Percentiles rank a stretch among this genome's conserved stretches.
phyloP scores from a whole-genome alignment of 2,329 filamentous ascomycete genomes.

The Colletotrichum sp. region DNA sequence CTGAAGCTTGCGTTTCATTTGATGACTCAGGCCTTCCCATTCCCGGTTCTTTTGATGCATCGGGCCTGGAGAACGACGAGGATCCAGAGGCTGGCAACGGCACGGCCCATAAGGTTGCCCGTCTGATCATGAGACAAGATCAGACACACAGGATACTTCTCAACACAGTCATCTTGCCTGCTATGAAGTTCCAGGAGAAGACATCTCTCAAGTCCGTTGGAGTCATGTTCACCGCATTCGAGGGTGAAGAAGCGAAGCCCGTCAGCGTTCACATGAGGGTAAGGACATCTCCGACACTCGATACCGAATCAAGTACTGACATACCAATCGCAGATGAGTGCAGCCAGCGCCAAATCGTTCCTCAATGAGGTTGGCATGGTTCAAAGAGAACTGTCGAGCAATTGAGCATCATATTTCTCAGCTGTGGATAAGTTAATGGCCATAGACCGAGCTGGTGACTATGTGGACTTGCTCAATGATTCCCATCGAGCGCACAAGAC shows the following conservation, averaged over 20 bases:
- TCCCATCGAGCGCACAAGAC: not conserved
- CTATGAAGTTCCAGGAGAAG: constrained; percentile 80
- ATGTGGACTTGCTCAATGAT: not conserved
- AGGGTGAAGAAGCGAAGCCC: constrained; percentile 58
- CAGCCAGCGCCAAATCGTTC: constrained; percentile 57
- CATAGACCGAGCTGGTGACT: not conserved
- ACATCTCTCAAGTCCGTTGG: constrained; percentile 74
- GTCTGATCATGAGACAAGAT: constrained; percentile 90
- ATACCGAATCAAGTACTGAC: not conserved
- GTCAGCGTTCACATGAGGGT: constrained; percentile 68
- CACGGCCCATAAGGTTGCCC: constrained; percentile 53
- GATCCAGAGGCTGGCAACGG: constrained; percentile 26
- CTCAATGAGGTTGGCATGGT: constrained; percentile 53
- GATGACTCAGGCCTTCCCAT: constrained; percentile 56
- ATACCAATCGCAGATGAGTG: constrained; percentile 50
- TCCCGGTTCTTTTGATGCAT: constrained; percentile 61
- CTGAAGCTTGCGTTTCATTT: constrained; percentile 59
- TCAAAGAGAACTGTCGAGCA: constrained; percentile 53
- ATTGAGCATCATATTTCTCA: constrained; percentile 25
- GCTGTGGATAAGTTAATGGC: not conserved
- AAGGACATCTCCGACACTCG: constrained; percentile 26
- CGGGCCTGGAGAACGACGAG: constrained; percentile 46
- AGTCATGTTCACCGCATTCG: constrained; percentile 70
- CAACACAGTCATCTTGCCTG: constrained; percentile 81
- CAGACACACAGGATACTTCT: constrained; percentile 86